A percentile compares a stretch with the other conserved stretches of the same genome.
These are phyloP conservation scores for Fistulinella prunicolor DNA, from an alignment of 768 basidiomycete species.

Conservation along the genomic window DNA sequence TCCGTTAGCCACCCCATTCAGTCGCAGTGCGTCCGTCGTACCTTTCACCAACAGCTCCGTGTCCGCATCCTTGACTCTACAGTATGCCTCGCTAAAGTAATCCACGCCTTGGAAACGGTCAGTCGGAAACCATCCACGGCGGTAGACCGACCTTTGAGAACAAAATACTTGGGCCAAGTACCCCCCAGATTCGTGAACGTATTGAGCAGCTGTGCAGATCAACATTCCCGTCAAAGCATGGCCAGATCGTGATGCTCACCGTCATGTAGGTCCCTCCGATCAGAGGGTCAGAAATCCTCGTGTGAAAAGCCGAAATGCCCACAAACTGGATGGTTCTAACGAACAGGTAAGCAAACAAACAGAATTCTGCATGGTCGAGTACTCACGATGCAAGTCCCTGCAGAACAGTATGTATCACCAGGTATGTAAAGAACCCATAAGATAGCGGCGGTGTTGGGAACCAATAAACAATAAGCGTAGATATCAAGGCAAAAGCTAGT, in stretches of 20 bases:
- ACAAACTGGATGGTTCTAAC: constrained; percentile 96
- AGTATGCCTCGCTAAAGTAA: constrained; percentile 79
- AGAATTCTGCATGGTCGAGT: background rate
- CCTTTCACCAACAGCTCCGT: constrained; percentile 54
- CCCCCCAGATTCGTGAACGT: constrained; percentile 97
- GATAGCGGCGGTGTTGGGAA: constrained; percentile 81
- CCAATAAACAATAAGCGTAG: constrained; percentile 74
- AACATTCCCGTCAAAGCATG: constrained; percentile 5
- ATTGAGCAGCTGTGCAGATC: constrained; percentile 68
- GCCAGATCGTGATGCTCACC: constrained; percentile 42
- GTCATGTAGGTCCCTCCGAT: constrained; percentile 99
- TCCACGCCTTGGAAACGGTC: constrained; percentile 65
- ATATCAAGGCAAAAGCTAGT: constrained; percentile 65
- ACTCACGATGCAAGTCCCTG: constrained; percentile 83
- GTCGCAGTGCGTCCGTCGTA: constrained; percentile 23
- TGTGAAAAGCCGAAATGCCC: constrained; percentile 98
- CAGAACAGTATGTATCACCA: constrained; percentile 79
- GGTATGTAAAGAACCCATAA: constrained; percentile 71
- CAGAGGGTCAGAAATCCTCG: constrained; percentile 89
- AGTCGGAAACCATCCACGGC: constrained; percentile 3
- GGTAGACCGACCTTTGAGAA: constrained; percentile 68
- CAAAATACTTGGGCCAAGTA: constrained; percentile 96
- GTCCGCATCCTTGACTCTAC: constrained; percentile 62
- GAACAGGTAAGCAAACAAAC: constrained; percentile 7
- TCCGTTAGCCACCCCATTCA: constrained; percentile 8